Base-by-base conservation (phyloP, 768 basidiomycete genomes). In the Kwoniella newhampshirensis region DNA sequence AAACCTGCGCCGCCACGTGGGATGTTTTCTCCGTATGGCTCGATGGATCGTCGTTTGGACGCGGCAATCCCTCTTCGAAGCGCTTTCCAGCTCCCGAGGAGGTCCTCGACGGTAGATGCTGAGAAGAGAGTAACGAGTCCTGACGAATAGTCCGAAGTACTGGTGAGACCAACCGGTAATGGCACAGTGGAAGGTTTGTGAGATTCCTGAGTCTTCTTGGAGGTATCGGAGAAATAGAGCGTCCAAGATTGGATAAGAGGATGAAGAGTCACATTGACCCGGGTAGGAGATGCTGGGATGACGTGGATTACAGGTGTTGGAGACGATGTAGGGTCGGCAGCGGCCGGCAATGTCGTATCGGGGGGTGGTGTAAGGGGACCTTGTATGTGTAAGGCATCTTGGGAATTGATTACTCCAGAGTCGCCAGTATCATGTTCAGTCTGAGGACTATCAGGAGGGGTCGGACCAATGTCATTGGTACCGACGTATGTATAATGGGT, bases 61-160 rank as follows among this genome's bases (percentile, higher is more conserved):
- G 18, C 20, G 1, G 67, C 70, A 18, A 71, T 64, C 11, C 28
- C 28, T 45, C 70, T 30, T 44, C 70, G 40, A 9, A 71, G 59
- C 2, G 70, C 70, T 54, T 64, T 66, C 60, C 63, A 71, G 1
- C 36, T 26, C 1, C 70, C 67, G n/a, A 66, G 52, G 4, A 71
- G 42, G 36, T 71, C 63, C 17, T 57, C 59, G 1, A 67, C 27
- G 18, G 40, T 60, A 18, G 45, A n/a, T 0, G 62, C 51, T 2
- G 54, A 55, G 57, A 71, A 71, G 0, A 71, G 15, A 4, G 41
- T 46, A 43, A 64, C 23, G 12, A 71, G 60, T 21, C 60, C 52
- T 23, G 62, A 59, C 7, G 64, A 62, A 52, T 68, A 71, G 26
- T 44, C 55, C 0, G 30, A 20, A 3, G 48, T 40, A 17, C 39